A percentile compares a stretch with the other conserved stretches of the same genome.
phyloP scores from a whole-genome alignment of 768 basidiomycete genomes.

The Multifurca ochricompacta region DNA sequence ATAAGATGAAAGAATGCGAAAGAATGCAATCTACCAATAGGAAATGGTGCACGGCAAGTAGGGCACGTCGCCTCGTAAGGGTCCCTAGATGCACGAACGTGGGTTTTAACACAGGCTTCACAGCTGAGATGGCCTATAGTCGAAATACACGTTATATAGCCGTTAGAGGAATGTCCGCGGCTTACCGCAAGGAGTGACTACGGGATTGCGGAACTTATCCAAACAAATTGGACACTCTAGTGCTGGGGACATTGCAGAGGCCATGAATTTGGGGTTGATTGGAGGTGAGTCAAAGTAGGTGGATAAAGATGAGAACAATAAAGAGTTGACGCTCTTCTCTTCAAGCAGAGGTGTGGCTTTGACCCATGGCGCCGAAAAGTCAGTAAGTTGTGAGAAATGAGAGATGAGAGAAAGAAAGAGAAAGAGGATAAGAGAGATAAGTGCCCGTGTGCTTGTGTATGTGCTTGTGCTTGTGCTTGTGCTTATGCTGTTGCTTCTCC shows the following conservation, averaged over 20 bases:
- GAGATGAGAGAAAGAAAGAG: too few relatives aligned
- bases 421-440: too few relatives aligned
- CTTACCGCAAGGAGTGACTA: constrained; percentile 17
- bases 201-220: constrained; percentile 7
- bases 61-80: constrained; percentile 11
- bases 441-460: too few relatives aligned
- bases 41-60: constrained; percentile 13
- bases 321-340: too few relatives aligned
- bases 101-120: neutral
- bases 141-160: neutral
- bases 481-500: too few relatives aligned
- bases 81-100: neutral
- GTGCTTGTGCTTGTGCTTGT: too few relatives aligned
- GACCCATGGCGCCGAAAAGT: too few relatives aligned
- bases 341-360: too few relatives aligned
- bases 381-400: too few relatives aligned
- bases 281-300: neutral
- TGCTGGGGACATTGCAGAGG: neutral
- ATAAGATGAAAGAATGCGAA: neutral
- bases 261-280: too few relatives aligned
- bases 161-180: neutral
- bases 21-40: constrained; percentile 1
- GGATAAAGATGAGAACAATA: neutral
- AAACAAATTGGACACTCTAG: constrained; percentile 16
- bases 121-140: constrained; percentile 18